Conservation (phyloP, 169 alveolate species). For the Plasmodium berghei region DNA sequence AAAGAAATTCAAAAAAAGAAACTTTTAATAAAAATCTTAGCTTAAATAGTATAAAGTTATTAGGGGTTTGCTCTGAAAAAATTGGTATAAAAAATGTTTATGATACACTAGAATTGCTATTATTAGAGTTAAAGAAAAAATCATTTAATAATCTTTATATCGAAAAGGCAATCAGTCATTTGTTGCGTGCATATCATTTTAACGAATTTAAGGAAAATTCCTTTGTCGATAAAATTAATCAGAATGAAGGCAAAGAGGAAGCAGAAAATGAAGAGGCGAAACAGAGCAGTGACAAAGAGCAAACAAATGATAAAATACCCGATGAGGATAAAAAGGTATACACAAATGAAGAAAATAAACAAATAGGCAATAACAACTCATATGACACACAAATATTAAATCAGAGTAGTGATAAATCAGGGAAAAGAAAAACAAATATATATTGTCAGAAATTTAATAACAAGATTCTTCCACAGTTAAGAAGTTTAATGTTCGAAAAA, state of each 20-base stretch:
- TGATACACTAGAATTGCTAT: slow-evolving; percentile 7
- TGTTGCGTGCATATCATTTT: slow-evolving; percentile 52
- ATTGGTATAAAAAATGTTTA: slow-evolving; percentile 43
- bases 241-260: neutral
- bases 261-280: neutral
- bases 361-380: neutral
- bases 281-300: neutral
- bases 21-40: slow-evolving; percentile 58
- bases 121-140: slow-evolving; percentile 58
- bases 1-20: slow-evolving; percentile 55
- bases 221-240: too few species aligned
- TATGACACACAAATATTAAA: neutral
- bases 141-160: slow-evolving; percentile 54
- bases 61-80: slow-evolving; percentile 56
- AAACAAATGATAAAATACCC: neutral
- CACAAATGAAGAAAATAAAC: neutral
- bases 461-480: slow-evolving; percentile 38
- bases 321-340: too few species aligned
- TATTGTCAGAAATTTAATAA: slow-evolving; percentile 28
- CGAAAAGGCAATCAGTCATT: slow-evolving; percentile 63
- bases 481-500: slow-evolving; percentile 45
- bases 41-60: slow-evolving; percentile 40
- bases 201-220: slow-evolving; percentile 22
- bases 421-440: neutral
- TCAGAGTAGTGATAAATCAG: neutral